Evolutionary conservation across 495 filamentous ascomycete genomes (phyloP).

Genomic region (Penicillium roqueforti): DNA sequence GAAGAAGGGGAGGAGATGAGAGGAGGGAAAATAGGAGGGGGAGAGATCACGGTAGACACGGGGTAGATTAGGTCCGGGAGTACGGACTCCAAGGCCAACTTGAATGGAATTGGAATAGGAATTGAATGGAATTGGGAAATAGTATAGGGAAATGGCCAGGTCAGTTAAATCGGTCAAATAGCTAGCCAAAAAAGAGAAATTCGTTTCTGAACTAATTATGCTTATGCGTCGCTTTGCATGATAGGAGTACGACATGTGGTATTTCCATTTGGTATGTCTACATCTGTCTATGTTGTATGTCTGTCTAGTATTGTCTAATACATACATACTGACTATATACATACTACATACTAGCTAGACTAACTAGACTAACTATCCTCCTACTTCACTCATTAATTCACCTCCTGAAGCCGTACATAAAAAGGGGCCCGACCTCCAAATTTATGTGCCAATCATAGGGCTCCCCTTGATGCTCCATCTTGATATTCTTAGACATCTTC

Average conservation of each 20-base stretch:
- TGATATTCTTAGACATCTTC: slow-evolving; percentile 11
- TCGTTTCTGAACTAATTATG: not conserved
- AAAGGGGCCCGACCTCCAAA: slow-evolving; percentile 5
- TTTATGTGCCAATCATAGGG: slow-evolving; percentile 8
- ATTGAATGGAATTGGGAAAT: not conserved
- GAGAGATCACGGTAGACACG: slow-evolving; percentile 15
- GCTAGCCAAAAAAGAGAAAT: not conserved
- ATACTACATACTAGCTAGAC: too few relatives aligned
- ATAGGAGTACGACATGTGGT: too few relatives aligned
- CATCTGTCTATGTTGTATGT: too few relatives aligned
- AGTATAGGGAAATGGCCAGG: too few relatives aligned
- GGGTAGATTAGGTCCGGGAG: slow-evolving; percentile 8
- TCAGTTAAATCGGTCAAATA: too few relatives aligned
- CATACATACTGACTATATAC: too few relatives aligned
- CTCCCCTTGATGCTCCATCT: slow-evolving; percentile 8
- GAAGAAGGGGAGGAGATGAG: slow-evolving; percentile 12
- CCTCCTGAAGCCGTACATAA: slow-evolving; percentile 4
- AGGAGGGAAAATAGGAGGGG: slow-evolving; percentile 20
- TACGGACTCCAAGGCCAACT: too few relatives aligned
- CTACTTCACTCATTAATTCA: too few relatives aligned
- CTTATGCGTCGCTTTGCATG: slow-evolving; percentile 4
- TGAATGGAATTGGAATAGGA: not conserved
- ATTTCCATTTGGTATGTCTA: too few relatives aligned
- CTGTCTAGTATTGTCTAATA: too few relatives aligned
- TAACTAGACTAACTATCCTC: too few relatives aligned